Conservation (phyloP, 1,284 basidiomycete species). For the Trametes hirsuta region DNA sequence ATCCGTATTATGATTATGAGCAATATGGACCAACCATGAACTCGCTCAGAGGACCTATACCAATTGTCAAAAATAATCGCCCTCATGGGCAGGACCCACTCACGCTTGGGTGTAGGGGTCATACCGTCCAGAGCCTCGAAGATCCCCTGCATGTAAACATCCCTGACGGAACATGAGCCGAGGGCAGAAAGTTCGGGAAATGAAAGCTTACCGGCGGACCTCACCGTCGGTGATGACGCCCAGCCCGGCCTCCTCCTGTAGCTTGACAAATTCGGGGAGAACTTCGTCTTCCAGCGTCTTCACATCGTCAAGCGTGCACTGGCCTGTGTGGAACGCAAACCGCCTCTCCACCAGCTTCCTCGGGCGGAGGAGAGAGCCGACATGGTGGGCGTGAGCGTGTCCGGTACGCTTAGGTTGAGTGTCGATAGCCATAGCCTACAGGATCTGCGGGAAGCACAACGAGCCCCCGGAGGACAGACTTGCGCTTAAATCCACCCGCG, state of each 20-base stretch:
- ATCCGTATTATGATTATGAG: not conserved
- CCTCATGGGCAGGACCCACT: slow-evolving; percentile 26
- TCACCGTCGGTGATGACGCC: slow-evolving; percentile 54
- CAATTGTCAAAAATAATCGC: not conserved
- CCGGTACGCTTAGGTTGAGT: slow-evolving; percentile 21
- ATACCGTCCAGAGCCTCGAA: slow-evolving; percentile 68
- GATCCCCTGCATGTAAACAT: slow-evolving; percentile 58
- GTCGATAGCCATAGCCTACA: not conserved
- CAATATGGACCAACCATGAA: slow-evolving; percentile 9
- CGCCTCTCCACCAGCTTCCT: slow-evolving; percentile 43
- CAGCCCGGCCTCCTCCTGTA: slow-evolving; percentile 46
- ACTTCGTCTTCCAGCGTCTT: slow-evolving; percentile 40
- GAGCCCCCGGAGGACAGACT: too few relatives aligned
- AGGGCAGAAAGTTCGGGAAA: not conserved
- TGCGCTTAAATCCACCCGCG: too few relatives aligned
- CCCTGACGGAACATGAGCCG: slow-evolving; percentile 35
- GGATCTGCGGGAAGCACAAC: not conserved
- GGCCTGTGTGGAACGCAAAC: slow-evolving; percentile 35
- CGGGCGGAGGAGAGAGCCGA: slow-evolving; percentile 52
- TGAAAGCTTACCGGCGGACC: slow-evolving; percentile 34
- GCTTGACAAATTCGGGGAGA: slow-evolving; percentile 39
- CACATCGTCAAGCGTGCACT: slow-evolving; percentile 42
- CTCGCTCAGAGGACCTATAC: slow-evolving; percentile 16
- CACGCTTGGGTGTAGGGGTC: slow-evolving; percentile 54
- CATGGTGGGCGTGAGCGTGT: slow-evolving; percentile 43